Percentiles rank a stretch among this genome's conserved stretches.
Evolutionary conservation across 176 grass and related monocot genomes (phyloP).

Genomic region (Aegilops speltoides): DNA sequence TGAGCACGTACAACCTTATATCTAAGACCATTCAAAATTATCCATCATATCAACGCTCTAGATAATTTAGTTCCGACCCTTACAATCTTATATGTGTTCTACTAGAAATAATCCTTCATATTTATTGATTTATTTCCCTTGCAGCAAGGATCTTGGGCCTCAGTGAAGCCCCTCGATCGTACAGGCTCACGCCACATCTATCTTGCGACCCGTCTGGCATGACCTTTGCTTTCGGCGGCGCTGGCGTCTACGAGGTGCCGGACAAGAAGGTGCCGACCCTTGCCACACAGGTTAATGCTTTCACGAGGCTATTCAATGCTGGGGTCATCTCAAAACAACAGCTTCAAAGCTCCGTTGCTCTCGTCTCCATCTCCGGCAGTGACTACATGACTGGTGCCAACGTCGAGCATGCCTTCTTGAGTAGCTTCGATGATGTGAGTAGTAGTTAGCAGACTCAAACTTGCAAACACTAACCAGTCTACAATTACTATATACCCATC

Average conservation of each 20-base stretch:
- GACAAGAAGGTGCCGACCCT: conserved; percentile 12
- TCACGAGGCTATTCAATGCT: background rate
- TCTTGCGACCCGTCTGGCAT: conserved; percentile 22
- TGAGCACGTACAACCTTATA: background rate
- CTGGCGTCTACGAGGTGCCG: conserved; percentile 28
- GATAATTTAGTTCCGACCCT: too few relatives aligned
- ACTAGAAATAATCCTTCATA: background rate
- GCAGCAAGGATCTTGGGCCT: conserved; percentile 28
- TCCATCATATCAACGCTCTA: too few relatives aligned
- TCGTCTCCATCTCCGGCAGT: conserved; percentile 36
- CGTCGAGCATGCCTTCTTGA: background rate
- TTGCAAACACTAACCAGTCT: background rate
- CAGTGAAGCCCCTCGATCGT: background rate
- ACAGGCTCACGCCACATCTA: background rate
- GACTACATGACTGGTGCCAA: conserved; percentile 10
- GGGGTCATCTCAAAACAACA: background rate
- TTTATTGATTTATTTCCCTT: background rate
- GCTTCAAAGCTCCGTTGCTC: background rate
- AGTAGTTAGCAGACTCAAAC: background rate
- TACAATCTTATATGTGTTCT: background rate
- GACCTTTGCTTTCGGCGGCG: conserved; percentile 49
- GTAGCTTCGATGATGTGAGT: background rate
- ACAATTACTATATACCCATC: background rate
- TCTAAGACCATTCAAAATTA: background rate
- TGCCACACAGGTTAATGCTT: background rate